Conservation (phyloP, 805 yeast genomes). For the Yamadazyma paraphyllophila region DNA sequence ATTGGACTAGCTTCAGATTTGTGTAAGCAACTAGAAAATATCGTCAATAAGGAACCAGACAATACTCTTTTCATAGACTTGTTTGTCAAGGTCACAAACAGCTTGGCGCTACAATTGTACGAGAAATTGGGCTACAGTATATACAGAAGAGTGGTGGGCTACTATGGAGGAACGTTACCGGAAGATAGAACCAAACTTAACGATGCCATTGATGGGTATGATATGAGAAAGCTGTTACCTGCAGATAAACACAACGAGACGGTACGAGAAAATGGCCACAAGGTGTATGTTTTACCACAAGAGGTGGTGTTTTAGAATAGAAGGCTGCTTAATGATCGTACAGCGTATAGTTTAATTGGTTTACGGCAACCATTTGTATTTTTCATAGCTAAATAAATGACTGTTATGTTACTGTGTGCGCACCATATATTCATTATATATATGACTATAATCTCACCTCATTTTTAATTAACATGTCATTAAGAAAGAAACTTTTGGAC, state of each 20-base stretch:
- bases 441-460: neutral
- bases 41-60: conserved; percentile 71
- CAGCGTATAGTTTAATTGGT: too few species aligned
- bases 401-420: too few species aligned
- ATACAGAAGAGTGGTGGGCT: conserved; percentile 83
- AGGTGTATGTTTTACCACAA: conserved; percentile 59
- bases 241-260: conserved; percentile 56
- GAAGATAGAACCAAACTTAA: conserved; percentile 45
- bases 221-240: conserved; percentile 68
- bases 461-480: neutral
- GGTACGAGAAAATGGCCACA: conserved; percentile 59
- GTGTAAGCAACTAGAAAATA: conserved; percentile 68
- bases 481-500: conserved; percentile 6
- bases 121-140: conserved; percentile 84
- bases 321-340: too few species aligned
- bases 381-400: too few species aligned
- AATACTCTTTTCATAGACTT: conserved; percentile 84
- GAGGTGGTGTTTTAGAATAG: conserved; percentile 54
- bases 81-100: conserved; percentile 85
- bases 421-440: neutral
- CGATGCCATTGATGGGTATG: conserved; percentile 84
- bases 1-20: conserved; percentile 81
- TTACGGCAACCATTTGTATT: too few species aligned
- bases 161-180: conserved; percentile 64
- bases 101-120: conserved; percentile 75